Conservation (phyloP, 192 early-diverging fungal species). For the Coemansia sp. region DNA sequence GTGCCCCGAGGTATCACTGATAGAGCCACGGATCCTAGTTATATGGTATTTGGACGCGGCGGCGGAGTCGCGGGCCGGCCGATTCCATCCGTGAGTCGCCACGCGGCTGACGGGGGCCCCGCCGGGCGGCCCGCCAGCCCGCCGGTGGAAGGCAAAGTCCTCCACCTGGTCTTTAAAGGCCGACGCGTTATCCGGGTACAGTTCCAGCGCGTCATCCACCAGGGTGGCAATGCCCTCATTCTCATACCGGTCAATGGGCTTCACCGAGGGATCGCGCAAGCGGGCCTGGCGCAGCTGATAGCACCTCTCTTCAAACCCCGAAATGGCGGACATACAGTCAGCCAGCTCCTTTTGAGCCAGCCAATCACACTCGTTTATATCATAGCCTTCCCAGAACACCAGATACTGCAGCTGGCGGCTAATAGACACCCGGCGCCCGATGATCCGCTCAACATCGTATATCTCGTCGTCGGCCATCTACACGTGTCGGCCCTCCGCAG, state of each 20-base stretch:
- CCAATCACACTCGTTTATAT: conserved; percentile 16
- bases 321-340: conserved; percentile 4
- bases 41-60: neutral
- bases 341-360: neutral
- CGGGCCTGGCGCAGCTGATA: conserved; percentile 6
- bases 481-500: too few species aligned
- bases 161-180: conserved; percentile 7
- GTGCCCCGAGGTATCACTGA: conserved; percentile 7
- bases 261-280: neutral
- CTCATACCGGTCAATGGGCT: conserved; percentile 14
- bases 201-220: conserved; percentile 15
- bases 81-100: conserved; percentile 31
- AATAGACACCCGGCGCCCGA: conserved; percentile 25
- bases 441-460: conserved; percentile 35
- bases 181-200: conserved; percentile 1
- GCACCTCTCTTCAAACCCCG: conserved; percentile 28
- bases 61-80: neutral
- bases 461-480: too few species aligned
- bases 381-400: conserved; percentile 19
- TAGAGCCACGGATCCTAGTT: conserved; percentile 3
- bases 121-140: neutral
- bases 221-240: conserved; percentile 32
- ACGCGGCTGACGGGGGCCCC: neutral
- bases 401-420: conserved; percentile 21
- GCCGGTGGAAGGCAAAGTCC: conserved; percentile 28